phyloP scores from a whole-genome alignment of 2,329 filamentous ascomycete species.

The Sporothrix dimorphospora region DNA sequence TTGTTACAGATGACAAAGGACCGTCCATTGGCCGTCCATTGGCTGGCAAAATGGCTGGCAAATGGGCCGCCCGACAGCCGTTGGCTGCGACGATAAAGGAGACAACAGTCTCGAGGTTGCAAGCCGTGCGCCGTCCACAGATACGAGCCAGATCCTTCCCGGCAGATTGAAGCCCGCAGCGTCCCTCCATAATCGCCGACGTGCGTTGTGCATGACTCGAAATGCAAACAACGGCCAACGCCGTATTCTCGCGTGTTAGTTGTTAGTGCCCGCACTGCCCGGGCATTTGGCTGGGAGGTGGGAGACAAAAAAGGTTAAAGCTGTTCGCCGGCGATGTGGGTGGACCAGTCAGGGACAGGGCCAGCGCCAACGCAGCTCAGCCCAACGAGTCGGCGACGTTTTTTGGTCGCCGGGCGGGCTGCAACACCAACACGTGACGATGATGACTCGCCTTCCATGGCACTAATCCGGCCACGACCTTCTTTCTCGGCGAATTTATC shows the following conservation, averaged over 20 bases:
- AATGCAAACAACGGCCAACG: neutral
- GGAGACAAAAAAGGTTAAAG: neutral
- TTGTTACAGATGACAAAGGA: too few species aligned
- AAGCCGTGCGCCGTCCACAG: too few species aligned
- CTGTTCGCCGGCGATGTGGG: constrained; percentile 11
- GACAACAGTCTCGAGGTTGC: too few species aligned
- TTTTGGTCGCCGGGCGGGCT: neutral
- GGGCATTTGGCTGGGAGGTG: too few species aligned
- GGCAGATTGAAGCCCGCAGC: too few species aligned
- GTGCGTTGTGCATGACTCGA: constrained; percentile 11
- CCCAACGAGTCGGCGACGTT: constrained; percentile 9
- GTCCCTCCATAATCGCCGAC: neutral
- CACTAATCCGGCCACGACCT: too few species aligned
- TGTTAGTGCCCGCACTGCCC: neutral
- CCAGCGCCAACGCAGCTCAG: neutral
- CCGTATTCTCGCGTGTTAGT: neutral
- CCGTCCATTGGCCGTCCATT: too few species aligned
- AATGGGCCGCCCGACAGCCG: too few species aligned
- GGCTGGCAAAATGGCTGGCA: too few species aligned
- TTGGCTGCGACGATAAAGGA: too few species aligned
- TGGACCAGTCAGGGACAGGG: neutral
- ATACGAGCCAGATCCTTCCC: too few species aligned
- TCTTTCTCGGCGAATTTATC: too few species aligned
- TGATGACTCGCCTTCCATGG: neutral
- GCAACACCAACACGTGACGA: neutral